These are phyloP conservation scores for Brettanomyces anomalus DNA, from an alignment of 805 yeast genomes.

Conservation along the genomic window DNA sequence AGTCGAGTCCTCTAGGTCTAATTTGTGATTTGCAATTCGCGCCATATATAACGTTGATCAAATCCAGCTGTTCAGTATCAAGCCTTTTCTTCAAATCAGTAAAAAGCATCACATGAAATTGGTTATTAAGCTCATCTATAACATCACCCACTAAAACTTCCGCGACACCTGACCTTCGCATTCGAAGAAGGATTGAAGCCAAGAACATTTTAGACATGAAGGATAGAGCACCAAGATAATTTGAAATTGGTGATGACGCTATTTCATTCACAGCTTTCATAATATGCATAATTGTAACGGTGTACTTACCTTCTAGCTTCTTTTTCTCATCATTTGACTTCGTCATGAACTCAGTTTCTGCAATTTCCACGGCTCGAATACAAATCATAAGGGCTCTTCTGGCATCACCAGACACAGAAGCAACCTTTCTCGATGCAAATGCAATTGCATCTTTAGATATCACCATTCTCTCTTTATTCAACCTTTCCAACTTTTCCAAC, in stretches of 20 bases:
- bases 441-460: conserved; percentile 70
- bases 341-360: conserved; percentile 51
- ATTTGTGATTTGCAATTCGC: conserved; percentile 21
- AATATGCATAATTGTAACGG: conserved; percentile 66
- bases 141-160: conserved; percentile 71
- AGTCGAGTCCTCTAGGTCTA: conserved; percentile 51
- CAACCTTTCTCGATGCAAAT: conserved; percentile 88
- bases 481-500: conserved; percentile 39
- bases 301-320: conserved; percentile 30
- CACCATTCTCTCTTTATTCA: conserved; percentile 35
- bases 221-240: conserved; percentile 50
- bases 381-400: conserved; percentile 85
- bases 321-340: conserved; percentile 21
- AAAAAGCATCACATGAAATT: conserved; percentile 19
- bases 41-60: conserved; percentile 20
- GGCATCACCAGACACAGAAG: conserved; percentile 96
- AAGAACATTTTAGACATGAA: conserved; percentile 64
- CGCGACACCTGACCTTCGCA: conserved; percentile 57
- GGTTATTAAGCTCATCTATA: conserved; percentile 60
- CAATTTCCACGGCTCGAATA: conserved; percentile 81
- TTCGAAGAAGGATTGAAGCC: conserved; percentile 55
- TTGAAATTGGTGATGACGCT: conserved; percentile 61
- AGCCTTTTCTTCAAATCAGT: conserved; percentile 20
- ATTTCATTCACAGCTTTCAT: conserved; percentile 75
- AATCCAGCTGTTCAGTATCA: conserved; percentile 15